Conservation (phyloP, 2,329 filamentous ascomycete species). For the Colletotrichum caudatum region DNA sequence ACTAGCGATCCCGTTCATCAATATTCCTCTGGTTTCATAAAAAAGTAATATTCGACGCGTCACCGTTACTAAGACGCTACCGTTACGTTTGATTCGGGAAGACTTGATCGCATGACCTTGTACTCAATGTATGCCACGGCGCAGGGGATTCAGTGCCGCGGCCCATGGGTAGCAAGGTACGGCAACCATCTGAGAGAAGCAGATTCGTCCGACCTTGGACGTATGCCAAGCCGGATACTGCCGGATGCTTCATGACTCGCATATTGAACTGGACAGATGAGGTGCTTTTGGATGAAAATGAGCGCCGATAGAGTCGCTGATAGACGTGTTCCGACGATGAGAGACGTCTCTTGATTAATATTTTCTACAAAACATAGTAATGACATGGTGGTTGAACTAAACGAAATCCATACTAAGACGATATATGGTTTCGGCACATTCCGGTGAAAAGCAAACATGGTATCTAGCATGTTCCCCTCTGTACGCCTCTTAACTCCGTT, state of each 20-base stretch:
- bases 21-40: neutral
- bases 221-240: no score
- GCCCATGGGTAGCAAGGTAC: neutral
- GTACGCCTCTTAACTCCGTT: constrained; percentile 1
- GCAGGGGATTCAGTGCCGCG: neutral
- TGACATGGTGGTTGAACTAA: neutral
- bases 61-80: neutral
- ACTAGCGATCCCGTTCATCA: neutral
- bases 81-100: neutral
- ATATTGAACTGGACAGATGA: neutral
- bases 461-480: neutral
- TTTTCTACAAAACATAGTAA: neutral
- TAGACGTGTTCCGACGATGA: neutral
- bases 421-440: no score
- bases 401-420: neutral
- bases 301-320: neutral
- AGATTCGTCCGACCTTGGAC: neutral
- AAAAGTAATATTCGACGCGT: neutral
- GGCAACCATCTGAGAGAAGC: neutral
- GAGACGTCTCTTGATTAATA: neutral
- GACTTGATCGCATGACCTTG: neutral
- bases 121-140: neutral
- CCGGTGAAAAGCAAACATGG: no score
- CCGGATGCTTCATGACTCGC: no score
- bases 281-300: neutral